Base-by-base conservation (phyloP, 768 basidiomycete genomes). In the Podaxis carcinomalis region DNA sequence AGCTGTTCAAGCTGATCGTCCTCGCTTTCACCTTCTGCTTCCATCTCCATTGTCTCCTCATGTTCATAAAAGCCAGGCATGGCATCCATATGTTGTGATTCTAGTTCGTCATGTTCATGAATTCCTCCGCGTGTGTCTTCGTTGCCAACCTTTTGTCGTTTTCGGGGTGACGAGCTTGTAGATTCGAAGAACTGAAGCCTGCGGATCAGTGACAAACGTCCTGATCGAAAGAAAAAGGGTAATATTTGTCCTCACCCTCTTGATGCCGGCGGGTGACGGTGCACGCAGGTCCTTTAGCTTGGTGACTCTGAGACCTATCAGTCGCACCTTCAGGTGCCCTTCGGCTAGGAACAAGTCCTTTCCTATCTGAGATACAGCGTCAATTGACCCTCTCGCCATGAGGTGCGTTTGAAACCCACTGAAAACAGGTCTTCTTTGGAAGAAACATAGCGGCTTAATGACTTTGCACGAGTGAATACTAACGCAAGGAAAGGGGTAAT, bases 261-360 rank as follows among this genome's bases (percentile, higher is more conserved):
- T 89, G 63, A 97, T 93, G 0, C 92, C 89, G 56, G 71, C 76
- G 42, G 78, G 72, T 47, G 68, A 61, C 47, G 73, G 62, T 5
- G 78, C 78, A 60, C 82, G 81, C 32, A 95, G 73, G 73, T 99
- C 96, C 68, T 91, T 92, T 65, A 99, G 75, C 63, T 92, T 95
- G 3, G 92, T 95, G 9, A 96, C 80, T 49, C 95, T 80, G 27
- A 99, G 75, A 4, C 96, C 96, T 64, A 99, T 89, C 21, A 99
- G 78, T 35, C 96, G 83, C 23, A 98, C 75, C 32, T 82, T 85
- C 28, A 95, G 71, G 0, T 93, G 93, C 37, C 91, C 73, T 72
- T 95, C 94, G 5, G 88, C 82, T 59, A 88, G 78, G 13, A 99
- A 77, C 11, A 98, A 79, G 57, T 92, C 90, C 65, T 88, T 87